Percentiles rank a stretch among this genome's conserved stretches.
phyloP scores from a whole-genome alignment of 257 asterid species.

The Vinca minor region DNA sequence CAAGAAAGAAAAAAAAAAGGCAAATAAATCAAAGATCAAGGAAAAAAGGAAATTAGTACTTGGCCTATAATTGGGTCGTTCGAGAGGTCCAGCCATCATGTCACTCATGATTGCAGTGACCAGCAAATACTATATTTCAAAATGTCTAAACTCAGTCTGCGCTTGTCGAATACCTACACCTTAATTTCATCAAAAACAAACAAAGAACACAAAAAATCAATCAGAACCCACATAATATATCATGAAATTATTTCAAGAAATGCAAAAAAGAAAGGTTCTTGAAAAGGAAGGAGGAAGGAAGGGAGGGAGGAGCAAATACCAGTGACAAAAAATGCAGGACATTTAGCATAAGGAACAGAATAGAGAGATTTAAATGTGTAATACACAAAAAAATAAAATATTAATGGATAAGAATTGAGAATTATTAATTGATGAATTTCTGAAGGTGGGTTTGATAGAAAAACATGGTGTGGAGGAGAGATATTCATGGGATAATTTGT shows the following conservation, averaged over 20 bases:
- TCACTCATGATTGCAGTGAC: constrained; percentile 38
- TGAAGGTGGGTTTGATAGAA: background rate
- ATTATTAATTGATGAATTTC: background rate
- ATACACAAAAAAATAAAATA: background rate
- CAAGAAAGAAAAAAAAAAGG: background rate
- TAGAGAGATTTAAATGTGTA: constrained; percentile 6
- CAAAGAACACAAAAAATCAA: too few species aligned
- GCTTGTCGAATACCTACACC: constrained; percentile 16
- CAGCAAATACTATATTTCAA: background rate
- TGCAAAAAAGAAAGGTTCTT: too few species aligned
- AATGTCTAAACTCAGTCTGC: constrained; percentile 11
- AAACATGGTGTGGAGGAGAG: constrained; percentile 5
- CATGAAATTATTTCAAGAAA: background rate
- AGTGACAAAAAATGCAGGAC: too few species aligned
- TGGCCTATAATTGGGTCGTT: constrained; percentile 38
- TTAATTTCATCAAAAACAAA: too few species aligned
- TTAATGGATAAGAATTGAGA: constrained; percentile 14
- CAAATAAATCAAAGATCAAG: too few species aligned
- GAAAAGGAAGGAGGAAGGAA: too few species aligned
- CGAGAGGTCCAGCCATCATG: constrained; percentile 53
- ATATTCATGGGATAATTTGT: constrained; percentile 5
- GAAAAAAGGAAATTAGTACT: constrained; percentile 10
- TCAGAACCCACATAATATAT: background rate
- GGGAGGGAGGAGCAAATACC: too few species aligned
- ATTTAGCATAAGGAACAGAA: constrained; percentile 5